Conservation (phyloP, 1,284 basidiomycete species). For the Puccinia coronata region DNA sequence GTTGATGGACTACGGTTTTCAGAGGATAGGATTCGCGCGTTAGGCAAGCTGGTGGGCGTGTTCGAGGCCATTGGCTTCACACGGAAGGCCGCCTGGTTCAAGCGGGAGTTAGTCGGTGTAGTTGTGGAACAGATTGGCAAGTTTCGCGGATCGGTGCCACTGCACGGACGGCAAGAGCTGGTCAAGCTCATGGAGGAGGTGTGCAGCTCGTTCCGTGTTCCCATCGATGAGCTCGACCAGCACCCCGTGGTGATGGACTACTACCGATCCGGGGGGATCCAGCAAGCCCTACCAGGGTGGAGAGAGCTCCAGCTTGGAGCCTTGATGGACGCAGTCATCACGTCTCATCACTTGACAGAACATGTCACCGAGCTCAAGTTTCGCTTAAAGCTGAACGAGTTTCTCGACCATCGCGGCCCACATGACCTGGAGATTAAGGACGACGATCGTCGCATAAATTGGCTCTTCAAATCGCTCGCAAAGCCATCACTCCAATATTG, state of each 20-base stretch:
- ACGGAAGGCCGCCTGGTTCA: slow-evolving; percentile 46
- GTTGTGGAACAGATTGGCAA: slow-evolving; percentile 18
- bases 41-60: slow-evolving; percentile 13
- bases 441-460: slow-evolving; percentile 24
- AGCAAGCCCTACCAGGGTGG: not conserved
- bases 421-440: slow-evolving; percentile 17
- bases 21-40: slow-evolving; percentile 32
- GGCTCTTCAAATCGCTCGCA: slow-evolving; percentile 7
- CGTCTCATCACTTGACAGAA: slow-evolving; percentile 8
- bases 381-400: slow-evolving; percentile 21
- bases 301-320: slow-evolving; percentile 33
- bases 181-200: slow-evolving; percentile 21
- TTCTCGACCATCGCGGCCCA: not conserved
- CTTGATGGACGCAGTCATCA: slow-evolving; percentile 22
- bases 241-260: slow-evolving; percentile 11
- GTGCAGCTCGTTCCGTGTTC: slow-evolving; percentile 14
- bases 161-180: slow-evolving; percentile 1
- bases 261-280: not conserved
- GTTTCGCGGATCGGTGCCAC: slow-evolving; percentile 1
- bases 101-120: slow-evolving; percentile 35
- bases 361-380: slow-evolving; percentile 25
- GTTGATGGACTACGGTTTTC: not conserved
- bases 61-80: slow-evolving; percentile 33
- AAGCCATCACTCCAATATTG: slow-evolving; percentile 5
- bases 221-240: not conserved